phyloP scores from a whole-genome alignment of 352 stramenopile species.

The Phytopythium vexans region DNA sequence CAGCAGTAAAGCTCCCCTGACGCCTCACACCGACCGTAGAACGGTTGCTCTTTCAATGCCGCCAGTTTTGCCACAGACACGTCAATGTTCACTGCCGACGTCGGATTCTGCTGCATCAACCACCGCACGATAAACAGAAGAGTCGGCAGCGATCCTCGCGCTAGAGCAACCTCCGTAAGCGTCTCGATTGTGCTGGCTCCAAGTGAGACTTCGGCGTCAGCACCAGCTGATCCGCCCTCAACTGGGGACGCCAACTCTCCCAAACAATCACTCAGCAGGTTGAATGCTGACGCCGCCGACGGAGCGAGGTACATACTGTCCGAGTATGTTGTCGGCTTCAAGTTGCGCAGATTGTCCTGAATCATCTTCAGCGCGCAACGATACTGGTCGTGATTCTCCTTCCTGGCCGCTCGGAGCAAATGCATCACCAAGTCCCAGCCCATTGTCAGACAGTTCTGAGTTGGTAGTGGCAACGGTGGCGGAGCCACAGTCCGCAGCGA shows the following conservation, averaged over 20 bases:
- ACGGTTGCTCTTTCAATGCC: conserved; percentile 77
- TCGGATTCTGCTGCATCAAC: conserved; percentile 59
- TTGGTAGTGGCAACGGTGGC: conserved; percentile 71
- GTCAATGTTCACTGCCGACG: conserved; percentile 47
- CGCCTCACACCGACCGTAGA: conserved; percentile 85
- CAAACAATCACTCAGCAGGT: conserved; percentile 70
- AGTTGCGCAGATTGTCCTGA: conserved; percentile 51
- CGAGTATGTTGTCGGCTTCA: conserved; percentile 79
- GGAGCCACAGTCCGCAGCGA: conserved; percentile 69
- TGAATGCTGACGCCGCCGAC: conserved; percentile 69
- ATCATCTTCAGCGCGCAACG: conserved; percentile 70
- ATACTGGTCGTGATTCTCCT: conserved; percentile 68
- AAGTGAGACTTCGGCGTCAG: conserved; percentile 7
- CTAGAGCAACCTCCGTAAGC: conserved; percentile 72
- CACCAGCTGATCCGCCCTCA: neutral
- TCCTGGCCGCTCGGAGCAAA: conserved; percentile 62
- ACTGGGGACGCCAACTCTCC: conserved; percentile 30
- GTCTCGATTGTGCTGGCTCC: conserved; percentile 63
- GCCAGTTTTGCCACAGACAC: conserved; percentile 62
- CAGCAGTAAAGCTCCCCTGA: conserved; percentile 85
- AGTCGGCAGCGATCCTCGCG: conserved; percentile 65
- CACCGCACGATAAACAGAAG: conserved; percentile 67
- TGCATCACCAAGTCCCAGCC: conserved; percentile 79
- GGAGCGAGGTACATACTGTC: conserved; percentile 84
- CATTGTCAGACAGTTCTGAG: conserved; percentile 82